These are phyloP conservation scores for Ustilago xerochloae DNA, from an alignment of 1,284 basidiomycete species.

Conservation along the genomic window DNA sequence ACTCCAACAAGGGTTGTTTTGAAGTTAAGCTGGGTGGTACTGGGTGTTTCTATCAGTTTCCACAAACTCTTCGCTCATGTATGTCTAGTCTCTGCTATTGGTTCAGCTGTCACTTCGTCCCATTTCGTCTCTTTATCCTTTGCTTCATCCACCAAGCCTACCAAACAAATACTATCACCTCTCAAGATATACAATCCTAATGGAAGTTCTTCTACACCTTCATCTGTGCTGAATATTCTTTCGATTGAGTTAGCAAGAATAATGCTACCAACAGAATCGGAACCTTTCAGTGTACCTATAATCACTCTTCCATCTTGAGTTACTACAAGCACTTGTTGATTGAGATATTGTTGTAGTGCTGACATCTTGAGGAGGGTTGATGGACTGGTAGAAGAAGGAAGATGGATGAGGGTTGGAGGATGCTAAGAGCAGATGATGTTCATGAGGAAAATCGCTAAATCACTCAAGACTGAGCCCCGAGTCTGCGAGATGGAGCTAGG, in stretches of 20 bases:
- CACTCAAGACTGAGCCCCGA: too few species aligned
- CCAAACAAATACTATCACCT: conserved; percentile 92
- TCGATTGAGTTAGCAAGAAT: conserved; percentile 61
- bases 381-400: background rate
- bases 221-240: conserved; percentile 72
- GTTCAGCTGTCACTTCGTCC: conserved; percentile 84
- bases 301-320: conserved; percentile 91
- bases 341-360: conserved; percentile 22
- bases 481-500: too few species aligned
- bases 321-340: conserved; percentile 80
- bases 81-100: conserved; percentile 73
- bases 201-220: conserved; percentile 91
- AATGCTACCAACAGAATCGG: conserved; percentile 59
- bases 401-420: too few species aligned
- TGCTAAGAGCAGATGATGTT: too few species aligned
- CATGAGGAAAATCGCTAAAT: too few species aligned
- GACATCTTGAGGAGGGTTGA: conserved; percentile 24
- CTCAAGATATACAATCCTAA: conserved; percentile 97
- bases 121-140: conserved; percentile 84
- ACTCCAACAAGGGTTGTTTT: too few species aligned
- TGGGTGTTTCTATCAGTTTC: background rate
- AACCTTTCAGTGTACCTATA: conserved; percentile 61
- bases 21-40: too few species aligned
- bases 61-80: background rate
- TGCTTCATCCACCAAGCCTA: conserved; percentile 89